Evolutionary conservation across 2,329 filamentous ascomycete species (phyloP), one percentile per base, ranked within the genome.

Genomic region (Pezicula rhizophila): DNA sequence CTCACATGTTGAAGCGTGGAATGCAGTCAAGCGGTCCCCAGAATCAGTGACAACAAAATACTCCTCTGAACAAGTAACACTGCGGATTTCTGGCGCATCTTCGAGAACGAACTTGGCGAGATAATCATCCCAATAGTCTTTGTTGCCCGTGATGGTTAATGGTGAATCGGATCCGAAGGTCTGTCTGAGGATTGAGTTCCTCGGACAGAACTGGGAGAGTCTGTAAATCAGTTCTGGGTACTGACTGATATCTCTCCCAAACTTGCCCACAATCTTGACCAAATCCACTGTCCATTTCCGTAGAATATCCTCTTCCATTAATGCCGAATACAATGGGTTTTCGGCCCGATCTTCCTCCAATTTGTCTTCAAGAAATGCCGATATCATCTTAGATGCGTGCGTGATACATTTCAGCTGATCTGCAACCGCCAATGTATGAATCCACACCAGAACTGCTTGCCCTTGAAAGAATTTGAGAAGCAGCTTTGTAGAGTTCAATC

Each of bases 201-300:
- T 37, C 0, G 69, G 69, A 50, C 68, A 71, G 34, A 73, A 64
- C 2, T 67, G 64, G 1, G 68, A 64, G 3, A 61, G 52, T 31
- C 64, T 64, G 51, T 69, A 66, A 33, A 71, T 70, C 1, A 62
- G 44, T 4, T 62, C 54, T 0, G 68, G 68, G 6, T 58, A 49
- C n/a, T 48, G 44, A 3, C 47, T 26, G 8, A 70, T 46, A 40
- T 52, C 47, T 8, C 20, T 43, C 6, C 63, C 62, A 47, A 69
- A 70, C 37, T 66, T 68, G 8, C 65, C 66, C 10, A 66, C 48
- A 8, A 71, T 52, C 47, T 64, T 64, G n/a, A 66, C 46, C 6
- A 70, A 51, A 48, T 70, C 69, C 2, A 50, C 52, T 2, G 61
- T 55, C 68, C 67, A 69, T 11, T 46, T 54, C 17, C 60, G 51